These are phyloP conservation scores for Saccharomycopsis sp. DNA, from an alignment of 805 yeast genomes.

Conservation along the genomic window DNA sequence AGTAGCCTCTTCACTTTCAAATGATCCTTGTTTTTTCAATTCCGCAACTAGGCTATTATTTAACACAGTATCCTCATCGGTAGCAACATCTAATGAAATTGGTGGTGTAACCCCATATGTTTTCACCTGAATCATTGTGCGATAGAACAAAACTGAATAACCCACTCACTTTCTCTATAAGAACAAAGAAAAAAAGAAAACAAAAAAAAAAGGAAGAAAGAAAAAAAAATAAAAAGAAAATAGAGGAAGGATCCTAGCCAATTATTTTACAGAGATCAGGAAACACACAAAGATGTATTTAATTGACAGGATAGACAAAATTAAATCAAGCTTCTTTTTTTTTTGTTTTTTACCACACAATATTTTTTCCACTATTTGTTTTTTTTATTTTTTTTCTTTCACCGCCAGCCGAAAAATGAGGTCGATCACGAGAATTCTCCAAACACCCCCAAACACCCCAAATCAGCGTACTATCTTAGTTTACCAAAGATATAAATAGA, in stretches of 20 bases:
- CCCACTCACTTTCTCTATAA: background rate
- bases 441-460: too few relatives aligned
- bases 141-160: background rate
- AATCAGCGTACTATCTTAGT: too few relatives aligned
- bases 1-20: slow-evolving; percentile 82
- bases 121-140: slow-evolving; percentile 13
- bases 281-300: background rate
- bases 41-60: slow-evolving; percentile 76
- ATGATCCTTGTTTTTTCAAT: slow-evolving; percentile 75
- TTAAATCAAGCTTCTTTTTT: background rate
- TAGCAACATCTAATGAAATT: slow-evolving; percentile 78
- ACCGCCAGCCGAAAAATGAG: too few relatives aligned
- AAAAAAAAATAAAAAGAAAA: background rate
- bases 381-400: too few relatives aligned
- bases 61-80: slow-evolving; percentile 65
- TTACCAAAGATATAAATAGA: too few relatives aligned
- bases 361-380: too few relatives aligned
- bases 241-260: too few relatives aligned
- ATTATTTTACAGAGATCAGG: too few relatives aligned
- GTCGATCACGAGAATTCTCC: too few relatives aligned
- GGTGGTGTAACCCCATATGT: slow-evolving; percentile 73
- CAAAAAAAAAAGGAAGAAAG: background rate
- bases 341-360: background rate
- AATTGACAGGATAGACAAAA: background rate
- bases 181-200: background rate